Evolutionary conservation across 441 rosid genomes (phyloP).

Genomic region (Croton laevigatus): DNA sequence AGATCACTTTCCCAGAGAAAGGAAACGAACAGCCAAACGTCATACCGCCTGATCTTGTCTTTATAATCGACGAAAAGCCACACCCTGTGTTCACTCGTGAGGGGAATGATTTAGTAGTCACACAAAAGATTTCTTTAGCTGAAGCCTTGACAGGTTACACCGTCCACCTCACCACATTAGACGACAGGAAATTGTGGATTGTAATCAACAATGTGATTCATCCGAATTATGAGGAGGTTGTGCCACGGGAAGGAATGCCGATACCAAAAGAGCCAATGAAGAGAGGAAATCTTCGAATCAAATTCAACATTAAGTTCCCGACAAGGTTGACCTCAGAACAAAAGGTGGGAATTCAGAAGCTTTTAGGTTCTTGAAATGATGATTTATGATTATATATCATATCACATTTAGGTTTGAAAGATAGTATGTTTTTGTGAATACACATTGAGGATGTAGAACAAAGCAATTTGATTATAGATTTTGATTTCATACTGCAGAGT

Average conservation of each 20-base stretch:
- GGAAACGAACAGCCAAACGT: slow-evolving; percentile 71
- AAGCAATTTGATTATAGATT: neutral
- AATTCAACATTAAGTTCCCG: slow-evolving; percentile 67
- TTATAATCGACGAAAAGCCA: slow-evolving; percentile 80
- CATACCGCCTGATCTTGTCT: slow-evolving; percentile 66
- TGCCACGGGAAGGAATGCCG: slow-evolving; percentile 84
- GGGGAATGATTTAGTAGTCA: slow-evolving; percentile 64
- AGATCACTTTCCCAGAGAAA: slow-evolving; percentile 82
- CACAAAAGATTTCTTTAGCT: slow-evolving; percentile 57
- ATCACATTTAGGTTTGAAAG: neutral
- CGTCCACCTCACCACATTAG: slow-evolving; percentile 54
- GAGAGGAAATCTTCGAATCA: slow-evolving; percentile 68
- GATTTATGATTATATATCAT: too few relatives aligned
- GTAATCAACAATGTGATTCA: slow-evolving; percentile 59
- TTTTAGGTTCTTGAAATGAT: slow-evolving; percentile 29
- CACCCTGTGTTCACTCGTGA: slow-evolving; percentile 70
- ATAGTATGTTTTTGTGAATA: neutral
- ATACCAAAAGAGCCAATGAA: slow-evolving; percentile 47
- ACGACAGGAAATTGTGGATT: slow-evolving; percentile 59
- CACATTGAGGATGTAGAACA: neutral
- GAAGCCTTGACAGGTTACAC: slow-evolving; percentile 80
- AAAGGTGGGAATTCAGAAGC: slow-evolving; percentile 66
- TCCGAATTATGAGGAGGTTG: slow-evolving; percentile 71
- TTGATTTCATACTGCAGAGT: neutral
- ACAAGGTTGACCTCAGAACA: slow-evolving; percentile 64